Percentiles rank a stretch among this genome's conserved stretches.
phyloP scores from a whole-genome alignment of 2,329 filamentous ascomycete species.

The Monosporascus sp. region DNA sequence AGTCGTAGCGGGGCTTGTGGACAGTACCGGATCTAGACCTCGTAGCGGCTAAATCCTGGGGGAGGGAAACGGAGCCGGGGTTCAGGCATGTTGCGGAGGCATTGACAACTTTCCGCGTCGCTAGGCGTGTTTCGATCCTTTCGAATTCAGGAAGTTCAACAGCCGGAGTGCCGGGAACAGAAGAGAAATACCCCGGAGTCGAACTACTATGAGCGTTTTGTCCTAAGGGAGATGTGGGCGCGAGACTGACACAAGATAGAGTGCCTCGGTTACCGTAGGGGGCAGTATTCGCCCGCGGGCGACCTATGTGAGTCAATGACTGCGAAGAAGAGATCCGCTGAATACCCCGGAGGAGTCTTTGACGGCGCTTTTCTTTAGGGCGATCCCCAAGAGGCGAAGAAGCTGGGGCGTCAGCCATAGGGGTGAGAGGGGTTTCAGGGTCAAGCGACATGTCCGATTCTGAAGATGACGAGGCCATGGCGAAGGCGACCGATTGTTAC shows the following conservation, averaged over 20 bases:
- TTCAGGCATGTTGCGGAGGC: conserved; percentile 34
- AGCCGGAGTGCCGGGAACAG: conserved; percentile 34
- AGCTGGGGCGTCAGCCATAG: background rate
- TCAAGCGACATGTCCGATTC: background rate
- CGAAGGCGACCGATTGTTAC: background rate
- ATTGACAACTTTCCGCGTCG: conserved; percentile 50
- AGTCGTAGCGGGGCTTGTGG: conserved; percentile 46
- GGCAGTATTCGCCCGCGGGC: conserved; percentile 62
- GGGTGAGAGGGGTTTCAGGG: background rate
- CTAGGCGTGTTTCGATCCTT: conserved; percentile 43
- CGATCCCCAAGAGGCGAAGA: conserved; percentile 22
- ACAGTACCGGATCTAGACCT: conserved; percentile 24
- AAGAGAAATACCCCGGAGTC: conserved; percentile 26
- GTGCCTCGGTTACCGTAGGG: conserved; percentile 54
- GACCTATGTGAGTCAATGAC: conserved; percentile 59
- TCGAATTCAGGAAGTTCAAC: conserved; percentile 36
- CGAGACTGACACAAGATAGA: conserved; percentile 51
- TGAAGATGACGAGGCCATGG: background rate
- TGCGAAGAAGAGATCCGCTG: conserved; percentile 80
- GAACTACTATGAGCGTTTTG: conserved; percentile 28
- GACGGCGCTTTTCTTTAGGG: conserved; percentile 61
- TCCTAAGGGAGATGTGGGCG: conserved; percentile 35
- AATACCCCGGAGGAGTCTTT: conserved; percentile 66
- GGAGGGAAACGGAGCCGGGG: conserved; percentile 55
- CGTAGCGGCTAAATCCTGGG: conserved; percentile 53